phyloP scores from a whole-genome alignment of 139 green algal species.

The Parachlorella kessleri region DNA sequence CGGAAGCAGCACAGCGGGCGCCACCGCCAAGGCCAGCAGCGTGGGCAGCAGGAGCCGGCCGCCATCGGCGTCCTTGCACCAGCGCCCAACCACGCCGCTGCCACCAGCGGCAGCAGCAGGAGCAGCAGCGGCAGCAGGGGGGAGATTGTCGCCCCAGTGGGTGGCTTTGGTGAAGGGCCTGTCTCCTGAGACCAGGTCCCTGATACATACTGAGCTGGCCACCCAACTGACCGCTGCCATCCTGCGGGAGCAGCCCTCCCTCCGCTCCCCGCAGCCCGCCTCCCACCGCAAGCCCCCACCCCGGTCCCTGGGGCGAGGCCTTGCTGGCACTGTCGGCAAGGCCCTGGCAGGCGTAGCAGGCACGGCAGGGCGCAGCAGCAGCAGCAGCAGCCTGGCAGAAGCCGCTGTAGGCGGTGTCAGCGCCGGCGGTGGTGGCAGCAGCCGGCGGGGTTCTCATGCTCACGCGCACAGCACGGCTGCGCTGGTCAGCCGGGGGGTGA shows the following conservation, averaged over 20 bases:
- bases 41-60: too few relatives aligned
- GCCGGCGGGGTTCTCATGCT: too few relatives aligned
- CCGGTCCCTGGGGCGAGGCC: neutral
- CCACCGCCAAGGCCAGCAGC: neutral
- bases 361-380: neutral
- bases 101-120: neutral
- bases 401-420: neutral
- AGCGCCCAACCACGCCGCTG: too few relatives aligned
- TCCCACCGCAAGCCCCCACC: neutral
- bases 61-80: too few relatives aligned
- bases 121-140: neutral
- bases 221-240: conserved; percentile 36
- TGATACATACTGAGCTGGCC: conserved; percentile 71
- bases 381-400: neutral
- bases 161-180: neutral
- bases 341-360: too few relatives aligned
- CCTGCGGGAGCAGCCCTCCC: neutral
- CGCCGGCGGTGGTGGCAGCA: neutral
- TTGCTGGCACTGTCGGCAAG: too few relatives aligned
- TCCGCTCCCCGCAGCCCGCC: neutral
- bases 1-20: neutral
- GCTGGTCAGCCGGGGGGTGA: conserved; percentile 22
- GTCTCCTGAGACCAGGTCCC: neutral
- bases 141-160: too few relatives aligned
- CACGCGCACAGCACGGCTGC: conserved; percentile 6